phyloP scores from a whole-genome alignment of 2,329 filamentous ascomycete species.

The Aspergillus clavatus region DNA sequence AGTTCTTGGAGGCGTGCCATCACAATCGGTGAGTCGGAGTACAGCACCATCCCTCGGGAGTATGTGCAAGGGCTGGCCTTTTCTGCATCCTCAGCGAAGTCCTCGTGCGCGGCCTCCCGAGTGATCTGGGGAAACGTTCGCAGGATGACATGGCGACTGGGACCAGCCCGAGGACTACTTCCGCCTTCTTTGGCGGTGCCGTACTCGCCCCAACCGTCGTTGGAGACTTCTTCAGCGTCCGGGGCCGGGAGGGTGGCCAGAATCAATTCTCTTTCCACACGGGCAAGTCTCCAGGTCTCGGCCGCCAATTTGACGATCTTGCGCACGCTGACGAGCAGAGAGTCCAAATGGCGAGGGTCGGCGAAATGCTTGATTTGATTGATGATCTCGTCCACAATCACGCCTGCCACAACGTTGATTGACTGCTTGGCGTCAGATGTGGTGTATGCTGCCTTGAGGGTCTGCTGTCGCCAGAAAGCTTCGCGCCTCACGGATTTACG shows the following conservation, averaged over 20 bases:
- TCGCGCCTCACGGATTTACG: conserved; percentile 54
- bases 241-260: conserved; percentile 47
- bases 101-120: conserved; percentile 48
- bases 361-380: conserved; percentile 52
- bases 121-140: conserved; percentile 50
- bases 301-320: conserved; percentile 55
- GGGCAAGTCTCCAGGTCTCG: conserved; percentile 55
- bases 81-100: conserved; percentile 45
- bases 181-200: conserved; percentile 18
- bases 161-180: conserved; percentile 13
- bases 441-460: conserved; percentile 54
- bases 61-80: conserved; percentile 44
- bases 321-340: conserved; percentile 48
- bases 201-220: conserved; percentile 38
- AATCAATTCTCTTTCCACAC: conserved; percentile 54
- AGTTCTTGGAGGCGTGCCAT: conserved; percentile 39
- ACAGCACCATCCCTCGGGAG: conserved; percentile 47
- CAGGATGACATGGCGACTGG: conserved; percentile 43
- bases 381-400: conserved; percentile 55
- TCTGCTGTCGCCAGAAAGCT: conserved; percentile 56
- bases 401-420: conserved; percentile 52
- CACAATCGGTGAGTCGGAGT: conserved; percentile 45
- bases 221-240: conserved; percentile 30
- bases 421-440: conserved; percentile 53
- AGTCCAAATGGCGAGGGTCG: conserved; percentile 47